Evolutionary conservation across 2,329 filamentous ascomycete species (phyloP).

Genomic region (Aspergillus fischeri): DNA sequence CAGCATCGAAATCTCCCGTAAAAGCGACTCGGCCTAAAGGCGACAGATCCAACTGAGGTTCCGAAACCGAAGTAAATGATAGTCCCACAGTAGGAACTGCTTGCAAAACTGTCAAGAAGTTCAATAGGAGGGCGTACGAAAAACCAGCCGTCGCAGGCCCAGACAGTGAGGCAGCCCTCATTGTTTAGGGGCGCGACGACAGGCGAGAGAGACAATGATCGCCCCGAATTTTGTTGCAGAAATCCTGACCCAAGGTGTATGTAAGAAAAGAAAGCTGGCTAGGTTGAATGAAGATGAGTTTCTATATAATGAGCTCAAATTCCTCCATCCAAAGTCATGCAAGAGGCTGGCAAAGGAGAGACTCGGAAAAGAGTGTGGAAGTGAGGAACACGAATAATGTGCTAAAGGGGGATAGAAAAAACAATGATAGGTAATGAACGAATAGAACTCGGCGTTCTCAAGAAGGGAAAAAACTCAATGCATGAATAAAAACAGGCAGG

Average conservation of each 20-base stretch:
- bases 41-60: conserved; percentile 61
- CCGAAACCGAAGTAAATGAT: conserved; percentile 33
- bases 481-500: conserved; percentile 11
- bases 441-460: conserved; percentile 6
- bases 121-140: conserved; percentile 22
- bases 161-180: conserved; percentile 45
- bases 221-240: conserved; percentile 10
- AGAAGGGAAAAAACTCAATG: conserved; percentile 7
- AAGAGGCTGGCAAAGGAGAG: conserved; percentile 9
- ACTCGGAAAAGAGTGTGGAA: conserved; percentile 3
- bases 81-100: conserved; percentile 26
- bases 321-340: conserved; percentile 5
- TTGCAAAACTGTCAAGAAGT: conserved; percentile 21
- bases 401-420: conserved; percentile 10
- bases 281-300: not conserved
- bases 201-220: conserved; percentile 15
- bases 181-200: conserved; percentile 40
- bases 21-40: conserved; percentile 78
- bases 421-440: conserved; percentile 7
- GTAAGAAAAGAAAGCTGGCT: conserved; percentile 14
- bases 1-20: conserved; percentile 82
- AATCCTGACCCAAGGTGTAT: conserved; percentile 7
- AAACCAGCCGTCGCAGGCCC: conserved; percentile 41
- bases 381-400: not conserved
- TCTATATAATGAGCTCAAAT: conserved; percentile 1